Base-by-base conservation (phyloP, 1,284 basidiomycete species). In the Heterobasidion parviporum region DNA sequence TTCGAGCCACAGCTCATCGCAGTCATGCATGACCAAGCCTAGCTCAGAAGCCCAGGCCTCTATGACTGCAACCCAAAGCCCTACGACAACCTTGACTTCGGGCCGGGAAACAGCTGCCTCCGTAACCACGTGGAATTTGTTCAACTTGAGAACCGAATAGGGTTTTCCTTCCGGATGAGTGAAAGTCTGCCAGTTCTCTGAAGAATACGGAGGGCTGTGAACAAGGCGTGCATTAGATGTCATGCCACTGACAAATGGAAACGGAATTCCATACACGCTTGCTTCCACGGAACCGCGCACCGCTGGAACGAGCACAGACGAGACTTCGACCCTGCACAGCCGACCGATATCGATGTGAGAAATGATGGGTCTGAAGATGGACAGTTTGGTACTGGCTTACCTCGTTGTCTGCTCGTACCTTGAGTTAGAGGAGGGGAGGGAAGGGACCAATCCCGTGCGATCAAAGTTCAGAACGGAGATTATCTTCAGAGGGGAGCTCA, bases 91-190 rank as follows among this genome's bases (percentile, higher is more conserved):
- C 41, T 57, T 49, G 10, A 55, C 46, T 1, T 41, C 52, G 3
- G 38, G 9, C 1, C 46, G 50, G 54, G 61, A 62, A 32, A 70
- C 54, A 33, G 64, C 47, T 1, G 57, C 63, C 14, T 67, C 65
- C 1, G 67, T 69, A 26, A 67, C 61, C 8, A 68, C 43, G 7
- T 55, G 51, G 3, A 59, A 61, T 4, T 49, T 32, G 1, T 56
- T 38, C 1, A 59, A 53, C 36, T 57, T 54, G 1, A 56, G 57
- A 26, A 66, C 38, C 10, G 38, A 68, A 56, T 69, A 70, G 6
- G 50, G 35, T 51, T 65, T 61, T 1, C 68, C 69, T 52, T 69
- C 67, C 1, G 68, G 68, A 48, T 69, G 63, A n/a, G 59, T 50
- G 47, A 56, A 49, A 0, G 54, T 32, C 1, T 54, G 45, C 67